Evolutionary conservation across 2,329 filamentous ascomycete species (phyloP).

Genomic region (Calonectria pseudoturangicola): DNA sequence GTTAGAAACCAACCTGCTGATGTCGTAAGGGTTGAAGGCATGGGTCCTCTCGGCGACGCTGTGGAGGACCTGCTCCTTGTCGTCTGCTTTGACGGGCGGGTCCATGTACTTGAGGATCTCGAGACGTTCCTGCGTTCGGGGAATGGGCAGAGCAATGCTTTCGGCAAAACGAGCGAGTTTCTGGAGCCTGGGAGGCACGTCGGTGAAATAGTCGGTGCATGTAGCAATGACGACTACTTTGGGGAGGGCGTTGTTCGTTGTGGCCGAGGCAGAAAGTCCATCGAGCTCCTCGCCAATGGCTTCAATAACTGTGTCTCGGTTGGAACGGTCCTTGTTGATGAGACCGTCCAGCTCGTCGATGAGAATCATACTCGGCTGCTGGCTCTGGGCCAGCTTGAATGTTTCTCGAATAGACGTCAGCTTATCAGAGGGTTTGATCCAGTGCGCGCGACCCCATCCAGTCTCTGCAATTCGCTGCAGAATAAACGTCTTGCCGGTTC

Average conservation of each 20-base stretch:
- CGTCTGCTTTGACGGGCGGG: constrained; percentile 67
- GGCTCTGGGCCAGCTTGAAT: constrained; percentile 81
- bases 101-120: constrained; percentile 82
- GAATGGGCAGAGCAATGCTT: constrained; percentile 85
- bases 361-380: constrained; percentile 85
- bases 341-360: constrained; percentile 87
- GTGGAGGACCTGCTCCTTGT: constrained; percentile 71
- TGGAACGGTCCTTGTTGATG: constrained; percentile 75
- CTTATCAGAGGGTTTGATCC: constrained; percentile 74
- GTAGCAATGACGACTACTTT: constrained; percentile 84
- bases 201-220: constrained; percentile 80
- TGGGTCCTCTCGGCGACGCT: constrained; percentile 85
- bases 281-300: constrained; percentile 74
- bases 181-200: constrained; percentile 82
- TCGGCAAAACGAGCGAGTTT: constrained; percentile 78
- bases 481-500: constrained; percentile 89
- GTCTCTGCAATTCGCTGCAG: constrained; percentile 80
- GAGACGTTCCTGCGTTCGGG: constrained; percentile 80
- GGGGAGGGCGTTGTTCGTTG: constrained; percentile 63
- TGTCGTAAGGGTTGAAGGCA: constrained; percentile 88
- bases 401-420: constrained; percentile 76
- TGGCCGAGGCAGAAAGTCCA: constrained; percentile 65
- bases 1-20: constrained; percentile 76
- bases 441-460: constrained; percentile 82
- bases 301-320: constrained; percentile 70